Conservation (phyloP, 768 basidiomycete species). For the Boletus reticulatus region DNA sequence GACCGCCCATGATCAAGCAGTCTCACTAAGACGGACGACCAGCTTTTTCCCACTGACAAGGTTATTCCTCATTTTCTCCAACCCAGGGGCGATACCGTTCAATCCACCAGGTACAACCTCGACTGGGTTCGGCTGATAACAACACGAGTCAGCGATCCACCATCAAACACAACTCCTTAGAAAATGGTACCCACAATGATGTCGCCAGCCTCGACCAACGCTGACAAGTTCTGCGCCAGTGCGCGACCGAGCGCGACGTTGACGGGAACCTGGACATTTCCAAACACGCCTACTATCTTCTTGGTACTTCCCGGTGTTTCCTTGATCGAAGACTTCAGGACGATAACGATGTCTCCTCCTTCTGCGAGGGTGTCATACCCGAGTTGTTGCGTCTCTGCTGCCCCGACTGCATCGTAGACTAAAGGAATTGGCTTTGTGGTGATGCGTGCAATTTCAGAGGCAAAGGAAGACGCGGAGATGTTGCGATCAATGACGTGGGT, state of each 20-base stretch:
- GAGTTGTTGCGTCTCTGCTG: constrained; percentile 31
- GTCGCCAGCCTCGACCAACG: constrained; percentile 12
- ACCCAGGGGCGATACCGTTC: constrained; percentile 31
- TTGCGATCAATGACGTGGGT: constrained; percentile 37
- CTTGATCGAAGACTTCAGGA: constrained; percentile 5
- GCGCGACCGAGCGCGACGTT: constrained; percentile 15
- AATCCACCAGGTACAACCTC: constrained; percentile 38
- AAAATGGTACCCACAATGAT: constrained; percentile 10
- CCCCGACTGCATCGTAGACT: constrained; percentile 27
- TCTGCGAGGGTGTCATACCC: constrained; percentile 31
- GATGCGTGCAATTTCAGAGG: constrained; percentile 16
- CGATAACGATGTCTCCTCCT: constrained; percentile 29
- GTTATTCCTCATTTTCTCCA: constrained; percentile 34
- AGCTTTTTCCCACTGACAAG: constrained; percentile 37
- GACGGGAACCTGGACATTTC: constrained; percentile 7
- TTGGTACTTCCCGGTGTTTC: constrained; percentile 15
- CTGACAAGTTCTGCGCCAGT: constrained; percentile 10
- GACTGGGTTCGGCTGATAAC: constrained; percentile 13
- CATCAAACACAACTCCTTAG: neutral
- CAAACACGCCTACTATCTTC: constrained; percentile 7
- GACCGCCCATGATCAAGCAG: neutral
- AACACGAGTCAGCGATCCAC: neutral
- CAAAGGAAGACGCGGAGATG: constrained; percentile 9
- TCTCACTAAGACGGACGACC: constrained; percentile 33
- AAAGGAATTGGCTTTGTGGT: constrained; percentile 11